Conservation (phyloP, 2,329 filamentous ascomycete genomes). For the Boeremia exigua region DNA sequence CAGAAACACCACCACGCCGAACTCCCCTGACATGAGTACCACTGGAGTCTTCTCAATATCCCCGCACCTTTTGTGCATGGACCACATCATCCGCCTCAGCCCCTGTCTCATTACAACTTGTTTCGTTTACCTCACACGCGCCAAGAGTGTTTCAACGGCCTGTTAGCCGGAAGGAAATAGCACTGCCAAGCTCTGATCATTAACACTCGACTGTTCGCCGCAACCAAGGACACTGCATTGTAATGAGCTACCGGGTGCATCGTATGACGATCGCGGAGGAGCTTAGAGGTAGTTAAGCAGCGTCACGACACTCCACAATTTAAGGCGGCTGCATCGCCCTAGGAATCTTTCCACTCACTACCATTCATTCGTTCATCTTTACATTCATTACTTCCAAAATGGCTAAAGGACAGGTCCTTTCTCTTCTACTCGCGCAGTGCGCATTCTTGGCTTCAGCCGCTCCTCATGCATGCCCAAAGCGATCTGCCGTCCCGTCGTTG, state of each 20-base stretch:
- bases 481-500: neutral
- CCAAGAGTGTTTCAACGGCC: conserved; percentile 11
- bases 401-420: conserved; percentile 7
- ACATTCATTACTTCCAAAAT: conserved; percentile 9
- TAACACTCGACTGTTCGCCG: neutral
- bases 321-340: neutral
- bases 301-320: neutral
- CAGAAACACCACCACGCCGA: neutral
- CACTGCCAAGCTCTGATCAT: conserved; percentile 4
- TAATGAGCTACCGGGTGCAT: neutral
- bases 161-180: neutral
- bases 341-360: neutral
- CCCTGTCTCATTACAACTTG: neutral
- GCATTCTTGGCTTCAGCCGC: conserved; percentile 2
- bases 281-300: neutral
- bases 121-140: neutral
- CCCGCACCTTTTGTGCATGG: neutral
- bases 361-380: neutral
- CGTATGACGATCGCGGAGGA: neutral
- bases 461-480: neutral
- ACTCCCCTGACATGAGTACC: neutral
- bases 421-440: conserved; percentile 8
- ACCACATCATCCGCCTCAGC: neutral
- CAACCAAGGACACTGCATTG: neutral
- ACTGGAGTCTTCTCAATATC: neutral